Conservation (phyloP, 495 filamentous ascomycete genomes). For the Gamarada debralockiae region DNA sequence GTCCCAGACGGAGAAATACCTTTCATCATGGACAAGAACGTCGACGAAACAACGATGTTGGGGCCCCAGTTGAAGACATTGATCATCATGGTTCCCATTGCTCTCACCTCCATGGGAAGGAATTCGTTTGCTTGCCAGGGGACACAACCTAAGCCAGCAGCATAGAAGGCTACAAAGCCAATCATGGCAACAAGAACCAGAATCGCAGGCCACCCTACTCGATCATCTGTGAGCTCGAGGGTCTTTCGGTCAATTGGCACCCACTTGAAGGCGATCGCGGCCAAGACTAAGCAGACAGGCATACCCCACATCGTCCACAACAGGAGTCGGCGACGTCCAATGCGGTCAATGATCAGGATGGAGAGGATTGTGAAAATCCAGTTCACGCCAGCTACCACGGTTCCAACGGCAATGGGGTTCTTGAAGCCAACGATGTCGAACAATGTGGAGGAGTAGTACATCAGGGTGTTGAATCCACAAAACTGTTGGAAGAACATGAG, state of each 20-base stretch:
- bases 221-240: slow-evolving; percentile 14
- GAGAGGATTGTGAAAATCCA: slow-evolving; percentile 47
- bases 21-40: slow-evolving; percentile 47
- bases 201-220: slow-evolving; percentile 31
- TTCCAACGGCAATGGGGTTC: slow-evolving; percentile 44
- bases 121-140: slow-evolving; percentile 47
- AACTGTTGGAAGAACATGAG: slow-evolving; percentile 45
- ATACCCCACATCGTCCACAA: slow-evolving; percentile 39
- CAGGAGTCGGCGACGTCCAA: slow-evolving; percentile 43
- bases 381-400: slow-evolving; percentile 45
- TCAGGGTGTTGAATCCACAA: slow-evolving; percentile 42
- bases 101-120: slow-evolving; percentile 47
- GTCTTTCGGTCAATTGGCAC: slow-evolving; percentile 39
- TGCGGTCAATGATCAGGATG: slow-evolving; percentile 41
- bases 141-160: slow-evolving; percentile 38
- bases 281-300: slow-evolving; percentile 31
- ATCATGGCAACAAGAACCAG: slow-evolving; percentile 41
- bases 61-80: slow-evolving; percentile 44
- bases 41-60: slow-evolving; percentile 49
- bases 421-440: slow-evolving; percentile 48
- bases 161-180: slow-evolving; percentile 42
- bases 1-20: slow-evolving; percentile 41
- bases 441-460: slow-evolving; percentile 47
- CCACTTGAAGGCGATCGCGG: slow-evolving; percentile 42
- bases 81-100: slow-evolving; percentile 48